Evolutionary conservation across 106 monocot species (phyloP).

Genomic region (Alisma plantagoaquatica): DNA sequence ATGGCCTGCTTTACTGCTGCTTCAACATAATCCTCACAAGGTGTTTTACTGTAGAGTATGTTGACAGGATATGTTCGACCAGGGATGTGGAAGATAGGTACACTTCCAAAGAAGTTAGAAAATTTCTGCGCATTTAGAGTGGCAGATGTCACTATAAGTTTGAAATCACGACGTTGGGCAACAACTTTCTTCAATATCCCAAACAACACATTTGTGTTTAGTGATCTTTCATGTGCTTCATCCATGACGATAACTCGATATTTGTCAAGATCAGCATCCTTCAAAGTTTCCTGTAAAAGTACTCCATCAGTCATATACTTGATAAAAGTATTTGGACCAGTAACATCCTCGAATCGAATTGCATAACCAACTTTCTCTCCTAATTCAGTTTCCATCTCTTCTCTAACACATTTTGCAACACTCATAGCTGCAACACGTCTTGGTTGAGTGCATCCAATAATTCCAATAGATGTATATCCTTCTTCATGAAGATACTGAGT

Average conservation of each 20-base stretch:
- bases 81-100: constrained; percentile 83
- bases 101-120: constrained; percentile 91
- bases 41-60: constrained; percentile 80
- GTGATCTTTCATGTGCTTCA: constrained; percentile 95
- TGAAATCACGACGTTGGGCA: constrained; percentile 84
- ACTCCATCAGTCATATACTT: constrained; percentile 87
- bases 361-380: constrained; percentile 92
- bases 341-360: constrained; percentile 90
- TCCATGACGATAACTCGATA: constrained; percentile 92
- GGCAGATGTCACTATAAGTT: constrained; percentile 97
- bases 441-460: constrained; percentile 94
- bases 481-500: constrained; percentile 75
- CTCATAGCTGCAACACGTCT: constrained; percentile 97
- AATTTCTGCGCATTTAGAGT: constrained; percentile 96
- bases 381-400: constrained; percentile 74
- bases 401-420: constrained; percentile 88
- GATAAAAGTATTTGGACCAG: constrained; percentile 68
- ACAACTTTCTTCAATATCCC: constrained; percentile 95
- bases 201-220: constrained; percentile 90
- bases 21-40: constrained; percentile 98
- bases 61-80: constrained; percentile 92
- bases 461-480: constrained; percentile 57
- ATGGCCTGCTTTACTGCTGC: constrained; percentile 96
- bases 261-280: constrained; percentile 86
- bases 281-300: constrained; percentile 75